Base-by-base conservation (phyloP, 2,329 filamentous ascomycete genomes). In the Didymella pomorum region DNA sequence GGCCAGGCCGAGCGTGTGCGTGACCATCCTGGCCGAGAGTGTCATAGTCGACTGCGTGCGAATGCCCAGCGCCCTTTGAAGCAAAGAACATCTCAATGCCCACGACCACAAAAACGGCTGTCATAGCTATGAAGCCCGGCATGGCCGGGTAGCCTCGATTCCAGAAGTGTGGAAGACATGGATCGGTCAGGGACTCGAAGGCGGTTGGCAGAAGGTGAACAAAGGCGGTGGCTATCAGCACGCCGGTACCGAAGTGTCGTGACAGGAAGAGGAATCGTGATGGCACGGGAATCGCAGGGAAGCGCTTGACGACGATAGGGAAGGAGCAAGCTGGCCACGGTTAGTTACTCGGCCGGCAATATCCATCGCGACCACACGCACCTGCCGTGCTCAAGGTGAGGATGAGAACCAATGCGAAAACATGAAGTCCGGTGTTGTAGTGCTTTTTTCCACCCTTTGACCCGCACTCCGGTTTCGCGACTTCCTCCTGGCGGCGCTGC, bases 71-170 rank as follows among this genome's bases (percentile, higher is more conserved):
- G 5, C 87, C 87, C 71, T 84, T 83, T 52, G 89, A 90, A 0
- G 92, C 93, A 66, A 98, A 88, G 74, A 93, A 92, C 79, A 95
- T 96, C 76, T 98, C 94, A 51, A 97, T 84, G 2, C 87, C 86
- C 7, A 96, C 91, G 3, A 97, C 93, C 4, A 90, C 80, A 58
- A 80, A 78, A 20, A 79, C 76, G 0, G 76, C 69, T 4, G 66
- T 65, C 76, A 78, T 78, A 45, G 76, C 76, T 48, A 78, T 71
- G 8, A 78, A 58, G 10, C 76, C 76, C 6, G 76, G 73, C 73
- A 77, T 77, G 49, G 76, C 72, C 54, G 75, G 60, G 50, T 78
- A 78, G 52, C 73, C 70, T n/a, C 71, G 50, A 59, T 73, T 78
- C 76, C 76, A 78, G 46, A 78, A 77, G 35, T 60, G 63, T 14